Base-by-base conservation (phyloP, 2,329 filamentous ascomycete genomes). In the Colletotrichum chlorophyti region DNA sequence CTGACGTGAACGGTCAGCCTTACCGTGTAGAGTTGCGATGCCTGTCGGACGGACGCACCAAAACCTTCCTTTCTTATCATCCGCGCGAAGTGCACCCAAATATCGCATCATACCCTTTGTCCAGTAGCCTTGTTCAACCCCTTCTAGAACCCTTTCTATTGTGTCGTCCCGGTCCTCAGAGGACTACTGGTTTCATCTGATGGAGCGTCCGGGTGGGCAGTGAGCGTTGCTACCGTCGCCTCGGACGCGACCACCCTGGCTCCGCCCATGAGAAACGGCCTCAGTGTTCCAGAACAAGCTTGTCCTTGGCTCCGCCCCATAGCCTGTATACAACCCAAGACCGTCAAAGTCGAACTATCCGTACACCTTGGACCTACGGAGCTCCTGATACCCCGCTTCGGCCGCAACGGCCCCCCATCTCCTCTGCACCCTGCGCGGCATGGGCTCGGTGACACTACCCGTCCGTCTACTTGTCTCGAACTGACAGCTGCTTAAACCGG, bases 101-200 rank as follows among this genome's bases (percentile, higher is more conserved):
- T 29, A 23, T 3, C 26, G 15, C 29, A 21, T 45, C 11, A 24
- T 21, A 9, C 43, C 52, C 55, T 51, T 59, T 59, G 37, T n/a
- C 51, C 51, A 55, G 43, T 17, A 17, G 10, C 15, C 38, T 50
- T 60, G 26, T 31, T 21, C 34, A 50, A 45, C 17, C 15, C 17
- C 38, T 50, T 60, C 37, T 24, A 45, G 57, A 60, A 60, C 26
- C 38, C 37, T 37, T 53, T 32, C 48, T 14, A 21, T 55, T 45
- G 37, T 57, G 31, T 32, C 21, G 29, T 21, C 42, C 38, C 32
- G 45, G n/a, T n/a, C n/a, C n/a, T n/a, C n/a, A n/a, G n/a, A n/a
- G n/a, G n/a, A n/a, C n/a, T n/a, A n/a, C n/a, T n/a, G n/a, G n/a
- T n/a, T n/a, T n/a, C 38, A 15, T 31, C 27, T 29, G 26, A 60